Percentiles rank a stretch among this genome's conserved stretches.
phyloP scores from a whole-genome alignment of 2,329 filamentous ascomycete species.

The Macrophomina pseudophaseolina region DNA sequence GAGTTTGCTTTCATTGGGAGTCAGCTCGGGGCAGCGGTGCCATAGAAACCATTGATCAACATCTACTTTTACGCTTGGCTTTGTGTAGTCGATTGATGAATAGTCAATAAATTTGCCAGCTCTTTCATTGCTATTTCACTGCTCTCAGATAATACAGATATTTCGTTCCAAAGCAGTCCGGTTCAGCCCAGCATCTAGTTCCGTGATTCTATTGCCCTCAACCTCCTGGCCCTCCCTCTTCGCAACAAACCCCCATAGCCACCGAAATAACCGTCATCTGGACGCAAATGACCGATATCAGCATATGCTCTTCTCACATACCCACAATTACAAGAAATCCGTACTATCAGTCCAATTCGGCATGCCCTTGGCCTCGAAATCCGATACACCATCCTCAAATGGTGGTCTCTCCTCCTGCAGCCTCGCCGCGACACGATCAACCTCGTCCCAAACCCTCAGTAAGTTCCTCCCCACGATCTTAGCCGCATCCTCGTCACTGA shows the following conservation, averaged over 20 bases:
- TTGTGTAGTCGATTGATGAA: too few species aligned
- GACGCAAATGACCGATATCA: background rate
- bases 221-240: background rate
- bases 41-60: too few species aligned
- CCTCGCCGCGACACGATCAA: slow-evolving; percentile 71
- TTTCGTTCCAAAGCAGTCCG: background rate
- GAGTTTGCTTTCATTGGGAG: too few species aligned
- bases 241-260: background rate
- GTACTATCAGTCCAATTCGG: background rate
- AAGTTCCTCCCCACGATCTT: slow-evolving; percentile 83
- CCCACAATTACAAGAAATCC: background rate
- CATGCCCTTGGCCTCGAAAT: slow-evolving; percentile 17
- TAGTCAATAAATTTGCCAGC: too few species aligned
- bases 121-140: too few species aligned
- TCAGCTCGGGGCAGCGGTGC: too few species aligned
- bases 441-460: slow-evolving; percentile 81
- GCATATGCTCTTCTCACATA: background rate
- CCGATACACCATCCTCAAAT: slow-evolving; percentile 50
- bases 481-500: slow-evolving; percentile 73
- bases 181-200: background rate
- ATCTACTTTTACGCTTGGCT: too few species aligned
- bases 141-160: background rate
- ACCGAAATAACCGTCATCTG: background rate
- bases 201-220: background rate
- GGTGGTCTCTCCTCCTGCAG: slow-evolving; percentile 61